Base-by-base conservation (phyloP, 2,329 filamentous ascomycete genomes). In the Emmonsiellopsis sp. region DNA sequence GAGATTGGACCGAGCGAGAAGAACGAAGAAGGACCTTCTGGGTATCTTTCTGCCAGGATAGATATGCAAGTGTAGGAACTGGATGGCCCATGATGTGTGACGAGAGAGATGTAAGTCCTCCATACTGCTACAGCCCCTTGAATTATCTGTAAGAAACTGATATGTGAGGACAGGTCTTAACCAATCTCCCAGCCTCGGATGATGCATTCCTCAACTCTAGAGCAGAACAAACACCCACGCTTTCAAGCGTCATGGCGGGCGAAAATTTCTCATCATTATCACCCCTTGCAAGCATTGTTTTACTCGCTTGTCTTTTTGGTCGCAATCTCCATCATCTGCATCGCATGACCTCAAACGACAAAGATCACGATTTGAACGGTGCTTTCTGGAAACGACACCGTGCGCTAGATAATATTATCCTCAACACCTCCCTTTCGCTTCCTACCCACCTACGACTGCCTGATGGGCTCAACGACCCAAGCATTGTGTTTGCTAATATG, bases 71-170 rank as follows among this genome's bases (percentile, higher is more conserved):
- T 63, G 93, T 96, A 53, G 93, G 93, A 36, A 97, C 93, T 2
- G 93, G 93, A 6, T 97, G 93, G 93, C 93, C 93, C 0, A 92
- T 97, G 87, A 84, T 81, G 0, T 82, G 97, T 52, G 92, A 97
- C 59, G 93, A 98, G 71, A 82, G 80, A 65, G 93, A 98, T 67
- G 80, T 83, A 62, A 69, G 50, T 14, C 32, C 42, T 42, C 39
- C 21, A 27, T 27, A 27, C 21, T 27, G 21, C 3, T 51, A 55
- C 45, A 21, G 46, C 32, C 17, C 43, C 27, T 10, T 48, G 11
- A 53, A 53, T 17, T 44, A 4, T 50, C 36, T n/a, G 10, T n/a
- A 40, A 13, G 27, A 42, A 42, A 14, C 39, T 51, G 39, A 44
- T 32, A 2, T 17, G 39, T 17, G 17, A 44, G 36, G 17, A 52